Conservation (phyloP, 2,329 filamentous ascomycete genomes). For the Sclerotinia spermophila region DNA sequence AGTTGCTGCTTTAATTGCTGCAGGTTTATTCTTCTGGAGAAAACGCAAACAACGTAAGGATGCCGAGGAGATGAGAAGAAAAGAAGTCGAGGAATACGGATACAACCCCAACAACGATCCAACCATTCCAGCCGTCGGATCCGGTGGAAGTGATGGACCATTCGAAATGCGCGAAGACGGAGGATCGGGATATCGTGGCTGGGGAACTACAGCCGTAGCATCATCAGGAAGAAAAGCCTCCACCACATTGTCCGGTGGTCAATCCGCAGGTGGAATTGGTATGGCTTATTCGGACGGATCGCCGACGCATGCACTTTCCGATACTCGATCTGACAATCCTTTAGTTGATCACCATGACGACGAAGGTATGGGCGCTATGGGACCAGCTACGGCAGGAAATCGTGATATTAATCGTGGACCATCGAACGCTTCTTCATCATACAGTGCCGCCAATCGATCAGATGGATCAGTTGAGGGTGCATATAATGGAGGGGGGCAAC, state of each 20-base stretch:
- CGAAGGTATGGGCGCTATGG: constrained; percentile 80
- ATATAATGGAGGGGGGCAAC: constrained; percentile 47
- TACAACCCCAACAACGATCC: constrained; percentile 98
- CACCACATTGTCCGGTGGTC: constrained; percentile 79
- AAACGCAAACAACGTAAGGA: constrained; percentile 81
- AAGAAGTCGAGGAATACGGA: constrained; percentile 95
- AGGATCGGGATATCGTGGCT: constrained; percentile 82
- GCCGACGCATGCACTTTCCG: constrained; percentile 60
- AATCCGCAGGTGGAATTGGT: constrained; percentile 50
- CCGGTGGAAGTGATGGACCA: constrained; percentile 46
- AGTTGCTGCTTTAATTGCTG: constrained; percentile 74
- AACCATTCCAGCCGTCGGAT: constrained; percentile 59
- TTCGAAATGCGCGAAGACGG: constrained; percentile 77
- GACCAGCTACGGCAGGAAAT: constrained; percentile 64
- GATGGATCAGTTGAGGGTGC: constrained; percentile 57
- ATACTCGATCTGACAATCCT: constrained; percentile 66
- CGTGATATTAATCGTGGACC: constrained; percentile 81
- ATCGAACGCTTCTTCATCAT: constrained; percentile 94
- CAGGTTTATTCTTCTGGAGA: constrained; percentile 80
- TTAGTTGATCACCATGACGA: constrained; percentile 56
- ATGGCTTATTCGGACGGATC: constrained; percentile 72
- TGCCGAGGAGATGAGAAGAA: constrained; percentile 82
- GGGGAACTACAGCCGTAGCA: constrained; percentile 73
- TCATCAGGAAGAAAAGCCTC: constrained; percentile 78
- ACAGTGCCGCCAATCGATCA: constrained; percentile 77